Evolutionary conservation across 1,284 basidiomycete species (phyloP).

Genomic region (Melanopsichium pennsylvanicum): DNA sequence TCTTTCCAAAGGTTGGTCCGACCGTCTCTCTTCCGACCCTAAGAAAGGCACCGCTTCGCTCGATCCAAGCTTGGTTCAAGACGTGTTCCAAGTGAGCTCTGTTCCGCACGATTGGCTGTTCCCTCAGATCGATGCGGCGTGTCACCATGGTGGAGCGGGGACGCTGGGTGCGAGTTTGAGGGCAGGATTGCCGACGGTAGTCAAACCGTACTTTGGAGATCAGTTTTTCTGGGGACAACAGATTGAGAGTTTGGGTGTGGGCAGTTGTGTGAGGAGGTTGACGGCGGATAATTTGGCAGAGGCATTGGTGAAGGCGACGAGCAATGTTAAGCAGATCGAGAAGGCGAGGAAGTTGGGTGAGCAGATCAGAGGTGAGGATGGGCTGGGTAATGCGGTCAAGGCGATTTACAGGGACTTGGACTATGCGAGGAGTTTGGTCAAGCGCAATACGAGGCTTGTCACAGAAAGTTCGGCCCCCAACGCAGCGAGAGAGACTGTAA

Average conservation of each 20-base stretch:
- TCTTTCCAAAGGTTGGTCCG: slow-evolving; percentile 96
- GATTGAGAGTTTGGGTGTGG: slow-evolving; percentile 88
- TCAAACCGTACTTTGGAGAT: slow-evolving; percentile 97
- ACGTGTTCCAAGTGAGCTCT: slow-evolving; percentile 78
- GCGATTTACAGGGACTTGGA: slow-evolving; percentile 61
- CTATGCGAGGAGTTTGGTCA: slow-evolving; percentile 58
- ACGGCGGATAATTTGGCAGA: slow-evolving; percentile 79
- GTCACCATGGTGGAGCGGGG: slow-evolving; percentile 95
- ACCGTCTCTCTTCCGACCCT: slow-evolving; percentile 70
- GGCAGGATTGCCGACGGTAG: slow-evolving; percentile 91
- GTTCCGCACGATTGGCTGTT: slow-evolving; percentile 98
- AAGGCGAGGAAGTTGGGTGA: slow-evolving; percentile 75
- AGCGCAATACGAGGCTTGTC: slow-evolving; percentile 21
- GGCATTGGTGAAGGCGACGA: slow-evolving; percentile 82
- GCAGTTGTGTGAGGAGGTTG: slow-evolving; percentile 82
- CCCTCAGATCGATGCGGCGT: slow-evolving; percentile 88
- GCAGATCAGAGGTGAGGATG: slow-evolving; percentile 71
- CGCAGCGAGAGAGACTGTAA: neutral
- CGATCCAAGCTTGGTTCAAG: slow-evolving; percentile 74
- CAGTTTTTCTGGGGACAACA: slow-evolving; percentile 95
- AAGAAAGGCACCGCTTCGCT: slow-evolving; percentile 48
- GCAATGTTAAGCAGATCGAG: slow-evolving; percentile 83
- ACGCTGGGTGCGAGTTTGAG: slow-evolving; percentile 91
- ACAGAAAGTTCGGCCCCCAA: neutral
- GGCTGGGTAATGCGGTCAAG: slow-evolving; percentile 56